A percentile compares a stretch with the other conserved stretches of the same genome.
Conservation (phyloP, 2,329 filamentous ascomycete genomes). For the Fusarium camptoceras region DNA sequence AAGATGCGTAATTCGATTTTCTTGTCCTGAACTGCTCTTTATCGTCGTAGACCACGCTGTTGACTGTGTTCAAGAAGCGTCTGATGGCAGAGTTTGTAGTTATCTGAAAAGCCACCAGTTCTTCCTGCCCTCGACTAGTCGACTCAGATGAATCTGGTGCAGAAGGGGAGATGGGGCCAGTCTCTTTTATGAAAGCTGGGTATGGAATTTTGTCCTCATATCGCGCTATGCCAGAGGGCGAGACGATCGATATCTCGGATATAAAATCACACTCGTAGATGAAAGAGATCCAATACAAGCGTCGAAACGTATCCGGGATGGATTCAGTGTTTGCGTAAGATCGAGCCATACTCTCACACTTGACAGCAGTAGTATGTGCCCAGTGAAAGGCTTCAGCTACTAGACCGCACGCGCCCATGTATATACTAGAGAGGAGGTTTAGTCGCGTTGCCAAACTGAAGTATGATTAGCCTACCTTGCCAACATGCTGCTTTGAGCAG, state of each 20-base stretch:
- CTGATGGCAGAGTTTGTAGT: slow-evolving; percentile 49
- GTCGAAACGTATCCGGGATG: slow-evolving; percentile 41
- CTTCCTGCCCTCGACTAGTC: slow-evolving; percentile 18
- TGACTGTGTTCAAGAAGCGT: slow-evolving; percentile 47
- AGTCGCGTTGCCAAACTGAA: fast-evolving
- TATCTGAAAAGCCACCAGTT: slow-evolving; percentile 48
- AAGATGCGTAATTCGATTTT: slow-evolving; percentile 39
- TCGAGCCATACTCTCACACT: slow-evolving; percentile 44
- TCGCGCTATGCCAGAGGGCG: slow-evolving; percentile 47
- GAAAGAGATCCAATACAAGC: slow-evolving; percentile 48
- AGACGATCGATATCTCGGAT: slow-evolving; percentile 45
- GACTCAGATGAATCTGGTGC: not conserved
- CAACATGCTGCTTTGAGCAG: slow-evolving; percentile 47
- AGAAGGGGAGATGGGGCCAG: fast-evolving
- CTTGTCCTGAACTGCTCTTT: slow-evolving; percentile 43
- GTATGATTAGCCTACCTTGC: slow-evolving; percentile 32
- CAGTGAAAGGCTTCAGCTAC: slow-evolving; percentile 45
- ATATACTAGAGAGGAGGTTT: slow-evolving; percentile 33
- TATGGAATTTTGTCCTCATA: slow-evolving; percentile 45
- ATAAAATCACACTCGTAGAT: slow-evolving; percentile 50
- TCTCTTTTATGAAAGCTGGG: not conserved
- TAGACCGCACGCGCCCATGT: slow-evolving; percentile 40
- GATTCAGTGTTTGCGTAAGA: not conserved
- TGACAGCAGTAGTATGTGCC: slow-evolving; percentile 45
- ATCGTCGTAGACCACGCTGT: slow-evolving; percentile 47